These are phyloP conservation scores for Stephanocyclus meneghinianus DNA, from an alignment of 352 stramenopile genomes.

Conservation along the genomic window DNA sequence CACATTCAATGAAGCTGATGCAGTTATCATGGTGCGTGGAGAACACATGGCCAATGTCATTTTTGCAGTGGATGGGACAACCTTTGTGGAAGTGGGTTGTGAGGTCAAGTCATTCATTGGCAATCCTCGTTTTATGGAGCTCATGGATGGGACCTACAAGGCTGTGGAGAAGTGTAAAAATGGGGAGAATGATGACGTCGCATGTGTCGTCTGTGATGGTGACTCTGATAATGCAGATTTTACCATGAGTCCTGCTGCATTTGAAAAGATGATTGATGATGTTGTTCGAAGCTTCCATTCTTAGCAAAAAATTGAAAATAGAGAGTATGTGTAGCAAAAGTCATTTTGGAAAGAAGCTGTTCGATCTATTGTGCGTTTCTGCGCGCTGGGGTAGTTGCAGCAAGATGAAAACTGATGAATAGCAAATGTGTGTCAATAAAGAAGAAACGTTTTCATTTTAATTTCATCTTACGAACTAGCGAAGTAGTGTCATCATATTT, in stretches of 20 bases:
- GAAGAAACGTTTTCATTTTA: too few species aligned
- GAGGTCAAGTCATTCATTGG: conserved; percentile 14
- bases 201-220: conserved; percentile 34
- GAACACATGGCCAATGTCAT: conserved; percentile 47
- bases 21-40: conserved; percentile 40
- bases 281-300: conserved; percentile 25
- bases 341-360: too few species aligned
- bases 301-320: neutral
- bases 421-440: too few species aligned
- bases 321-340: neutral
- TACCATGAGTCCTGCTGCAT: conserved; percentile 33
- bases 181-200: neutral
- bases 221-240: conserved; percentile 25
- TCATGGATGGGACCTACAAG: conserved; percentile 24
- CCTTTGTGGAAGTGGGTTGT: conserved; percentile 45
- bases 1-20: conserved; percentile 39
- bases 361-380: too few species aligned
- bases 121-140: conserved; percentile 36
- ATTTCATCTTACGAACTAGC: too few species aligned
- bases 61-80: conserved; percentile 28
- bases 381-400: too few species aligned
- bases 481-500: too few species aligned
- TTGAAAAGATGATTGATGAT: conserved; percentile 50
- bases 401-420: too few species aligned
- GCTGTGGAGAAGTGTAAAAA: conserved; percentile 22